These are phyloP conservation scores for Verticillium zaregamsianum DNA, from an alignment of 2,329 filamentous ascomycete genomes.

Conservation along the genomic window DNA sequence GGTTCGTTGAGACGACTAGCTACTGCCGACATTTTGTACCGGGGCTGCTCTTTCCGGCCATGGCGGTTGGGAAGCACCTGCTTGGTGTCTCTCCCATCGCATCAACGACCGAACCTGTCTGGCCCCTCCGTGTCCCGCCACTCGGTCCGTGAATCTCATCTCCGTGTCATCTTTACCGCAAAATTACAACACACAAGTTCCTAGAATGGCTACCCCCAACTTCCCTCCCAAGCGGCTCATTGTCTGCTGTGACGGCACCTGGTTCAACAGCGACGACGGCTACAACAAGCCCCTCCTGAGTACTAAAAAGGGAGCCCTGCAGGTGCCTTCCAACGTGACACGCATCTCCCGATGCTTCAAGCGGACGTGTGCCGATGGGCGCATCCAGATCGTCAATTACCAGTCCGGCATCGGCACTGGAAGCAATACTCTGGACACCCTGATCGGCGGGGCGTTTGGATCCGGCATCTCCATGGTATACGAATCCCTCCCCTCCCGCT, in stretches of 20 bases:
- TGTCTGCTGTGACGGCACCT: conserved; percentile 44
- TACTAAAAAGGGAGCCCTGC: conserved; percentile 33
- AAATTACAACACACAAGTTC: not conserved
- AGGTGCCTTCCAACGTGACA: conserved; percentile 57
- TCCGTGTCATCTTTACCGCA: not conserved
- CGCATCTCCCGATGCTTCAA: conserved; percentile 55
- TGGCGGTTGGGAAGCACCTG: too few species aligned
- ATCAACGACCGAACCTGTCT: too few species aligned
- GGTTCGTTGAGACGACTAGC: too few species aligned
- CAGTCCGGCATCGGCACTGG: conserved; percentile 57
- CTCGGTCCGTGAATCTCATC: too few species aligned
- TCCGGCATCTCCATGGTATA: conserved; percentile 47
- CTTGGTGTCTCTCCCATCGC: too few species aligned
- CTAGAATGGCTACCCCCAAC: not conserved
- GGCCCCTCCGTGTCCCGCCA: too few species aligned
- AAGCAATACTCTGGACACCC: conserved; percentile 40
- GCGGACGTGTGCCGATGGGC: conserved; percentile 44
- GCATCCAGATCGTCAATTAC: conserved; percentile 56
- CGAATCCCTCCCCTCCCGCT: not conserved
- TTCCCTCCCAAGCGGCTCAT: conserved; percentile 39
- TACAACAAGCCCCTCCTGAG: conserved; percentile 34
- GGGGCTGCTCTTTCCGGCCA: too few species aligned
- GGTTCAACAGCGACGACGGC: conserved; percentile 34
- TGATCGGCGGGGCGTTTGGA: conserved; percentile 53
- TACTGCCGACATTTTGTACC: too few species aligned